Conservation (phyloP, 2,329 filamentous ascomycete species). For the Lasiodiplodia sp. region DNA sequence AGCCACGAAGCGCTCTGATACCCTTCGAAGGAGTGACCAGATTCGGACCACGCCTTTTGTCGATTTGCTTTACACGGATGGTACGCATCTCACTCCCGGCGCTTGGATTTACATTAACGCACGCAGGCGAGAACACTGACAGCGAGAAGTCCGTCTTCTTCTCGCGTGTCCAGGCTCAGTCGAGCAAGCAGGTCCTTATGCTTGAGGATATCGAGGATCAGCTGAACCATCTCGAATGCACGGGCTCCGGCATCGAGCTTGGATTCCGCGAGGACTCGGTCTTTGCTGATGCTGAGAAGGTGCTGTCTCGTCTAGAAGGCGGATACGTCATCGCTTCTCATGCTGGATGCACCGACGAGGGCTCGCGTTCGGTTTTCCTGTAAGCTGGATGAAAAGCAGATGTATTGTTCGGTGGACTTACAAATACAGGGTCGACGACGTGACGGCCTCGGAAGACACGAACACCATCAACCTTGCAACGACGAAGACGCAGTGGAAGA, state of each 20-base stretch:
- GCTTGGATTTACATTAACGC: conserved; percentile 31
- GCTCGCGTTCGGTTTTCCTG: conserved; percentile 46
- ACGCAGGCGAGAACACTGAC: conserved; percentile 38
- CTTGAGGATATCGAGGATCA: conserved; percentile 49
- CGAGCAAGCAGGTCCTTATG: conserved; percentile 42
- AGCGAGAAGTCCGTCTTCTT: conserved; percentile 40
- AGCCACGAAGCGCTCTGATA: conserved; percentile 40
- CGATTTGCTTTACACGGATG: conserved; percentile 44
- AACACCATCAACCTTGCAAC: conserved; percentile 39
- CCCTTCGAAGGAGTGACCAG: conserved; percentile 37
- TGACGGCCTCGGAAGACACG: conserved; percentile 37
- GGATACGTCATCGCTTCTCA: conserved; percentile 49
- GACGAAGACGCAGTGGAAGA: conserved; percentile 38
- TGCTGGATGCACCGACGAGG: conserved; percentile 45
- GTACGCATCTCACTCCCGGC: conserved; percentile 33
- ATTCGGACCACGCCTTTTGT: conserved; percentile 40
- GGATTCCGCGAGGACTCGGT: conserved; percentile 39
- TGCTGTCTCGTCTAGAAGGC: conserved; percentile 37
- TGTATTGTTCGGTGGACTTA: conserved; percentile 7
- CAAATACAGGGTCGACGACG: conserved; percentile 36
- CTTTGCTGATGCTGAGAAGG: conserved; percentile 39
- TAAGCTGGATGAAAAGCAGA: conserved; percentile 31
- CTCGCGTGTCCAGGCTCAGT: conserved; percentile 43
- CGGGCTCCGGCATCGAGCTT: conserved; percentile 38
- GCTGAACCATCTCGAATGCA: conserved; percentile 41